Evolutionary conservation across 2,329 filamentous ascomycete species (phyloP), one percentile per base, ranked within the genome.

Genomic region (Hymenoscyphus scutula): DNA sequence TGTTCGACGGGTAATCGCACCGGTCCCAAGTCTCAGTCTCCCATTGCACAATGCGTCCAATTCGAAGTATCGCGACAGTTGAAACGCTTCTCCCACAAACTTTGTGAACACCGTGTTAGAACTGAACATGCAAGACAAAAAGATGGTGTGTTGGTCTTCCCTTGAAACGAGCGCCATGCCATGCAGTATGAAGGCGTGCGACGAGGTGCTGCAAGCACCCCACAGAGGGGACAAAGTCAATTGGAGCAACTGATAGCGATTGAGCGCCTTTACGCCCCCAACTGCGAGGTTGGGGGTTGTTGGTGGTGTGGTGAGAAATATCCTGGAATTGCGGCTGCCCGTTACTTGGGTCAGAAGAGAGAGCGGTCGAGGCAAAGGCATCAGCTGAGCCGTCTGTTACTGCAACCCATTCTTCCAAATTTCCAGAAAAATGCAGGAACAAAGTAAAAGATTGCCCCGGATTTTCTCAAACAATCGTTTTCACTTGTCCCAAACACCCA

Each of bases 141-240:
- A 48, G 23, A 48, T 48, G 41, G 19, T 48, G 41, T 41, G n/a
- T n/a, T n/a, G 38, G 38, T 41, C 38, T 41, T 15, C n/a, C 38
- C 41, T 48, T 48, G 41, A 25, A 51, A 51, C 45, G 45, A 51
- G 45, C 19, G 23, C 45, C 45, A 51, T 51, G 45, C 45, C n/a
- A 51, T 51, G 45, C 45, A 51, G n/a, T 37, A 8, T 48, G n/a
- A 23, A 23, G 45, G 34, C 34, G 34, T 37, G 34, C 34, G 34
- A 37, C 19, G 19, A 13, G 45, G 23, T 23, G 45, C 8, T 51
- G n/a, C 19, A 51, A 25, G 45, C 19, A 13, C 8, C 41, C 19
- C 45, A 51, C 45, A 13, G 19, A 19, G 5, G 41, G 34, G 13
- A 37, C 2, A 51, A 23, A 6, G 19, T 13, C 19, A 3, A 51